These are phyloP conservation scores for Colletotrichum zoysiae DNA, from an alignment of 2,329 filamentous ascomycete species.

Conservation along the genomic window DNA sequence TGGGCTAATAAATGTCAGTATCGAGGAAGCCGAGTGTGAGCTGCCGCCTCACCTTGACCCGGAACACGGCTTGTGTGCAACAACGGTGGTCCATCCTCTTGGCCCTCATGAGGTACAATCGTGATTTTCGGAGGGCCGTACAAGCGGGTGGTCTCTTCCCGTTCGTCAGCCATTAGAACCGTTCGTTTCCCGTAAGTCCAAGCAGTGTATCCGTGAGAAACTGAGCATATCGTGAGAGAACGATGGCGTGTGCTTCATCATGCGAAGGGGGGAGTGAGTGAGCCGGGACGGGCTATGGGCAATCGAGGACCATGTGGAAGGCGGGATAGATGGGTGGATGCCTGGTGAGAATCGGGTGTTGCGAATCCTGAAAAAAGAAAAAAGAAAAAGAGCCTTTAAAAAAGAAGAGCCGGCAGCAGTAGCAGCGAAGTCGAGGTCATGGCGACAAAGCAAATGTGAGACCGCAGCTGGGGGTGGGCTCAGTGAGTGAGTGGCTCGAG, in stretches of 20 bases:
- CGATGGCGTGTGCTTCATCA: constrained; percentile 37
- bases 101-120: constrained; percentile 36
- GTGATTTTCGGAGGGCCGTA: constrained; percentile 42
- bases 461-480: constrained; percentile 17
- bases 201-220: constrained; percentile 25
- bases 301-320: constrained; percentile 24
- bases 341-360: not conserved
- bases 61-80: constrained; percentile 39
- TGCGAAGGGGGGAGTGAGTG: constrained; percentile 17
- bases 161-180: constrained; percentile 40
- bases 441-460: constrained; percentile 22
- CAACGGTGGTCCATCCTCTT: constrained; percentile 36
- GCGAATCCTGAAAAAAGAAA: constrained; percentile 10
- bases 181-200: constrained; percentile 36
- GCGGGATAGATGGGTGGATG: not conserved
- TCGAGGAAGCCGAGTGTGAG: not conserved
- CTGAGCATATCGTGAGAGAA: constrained; percentile 39
- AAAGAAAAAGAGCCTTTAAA: constrained; percentile 25
- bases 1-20: constrained; percentile 24
- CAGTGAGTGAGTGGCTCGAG: not conserved
- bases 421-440: constrained; percentile 32
- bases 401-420: constrained; percentile 22
- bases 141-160: constrained; percentile 40
- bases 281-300: constrained; percentile 6
- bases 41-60: constrained; percentile 28